Evolutionary conservation across 2,329 filamentous ascomycete genomes (phyloP), one percentile per base, ranked within the genome.

Genomic region (Huntiella moniliformis): DNA sequence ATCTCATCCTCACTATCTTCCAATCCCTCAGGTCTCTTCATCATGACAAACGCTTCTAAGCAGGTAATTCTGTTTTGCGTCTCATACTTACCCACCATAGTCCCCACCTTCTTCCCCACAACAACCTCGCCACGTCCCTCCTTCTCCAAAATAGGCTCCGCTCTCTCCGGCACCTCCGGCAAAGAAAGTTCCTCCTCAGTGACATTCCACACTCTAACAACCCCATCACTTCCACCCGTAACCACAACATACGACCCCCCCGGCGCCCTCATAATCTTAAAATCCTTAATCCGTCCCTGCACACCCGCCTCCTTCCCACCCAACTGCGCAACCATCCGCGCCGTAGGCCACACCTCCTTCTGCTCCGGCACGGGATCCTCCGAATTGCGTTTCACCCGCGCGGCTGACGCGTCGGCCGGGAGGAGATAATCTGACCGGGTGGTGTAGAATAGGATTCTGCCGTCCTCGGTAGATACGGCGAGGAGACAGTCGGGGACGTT

Each of bases 61-160:
- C 91, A 96, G 34, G 87, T 96, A 53, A 96, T 86, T 47, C 91
- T 70, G 58, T 88, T 87, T 39, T 79, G 77, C 16, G 87, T 94
- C 61, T 87, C 80, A 56, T 91, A 91, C 31, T 73, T 77, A 12
- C 79, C 85, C 38, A 94, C 58, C 46, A 92, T 58, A 52, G 63
- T 70, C 13, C 83, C 86, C 16, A 82, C 54, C 50, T 62, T 33
- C 48, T 17, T 18, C 6, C 40, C 48, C 50, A 62, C 32, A 47
- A 33, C 36, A 7, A 17, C 37, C 13, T 50, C 46, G 8, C 18
- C 36, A 2, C 3, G 46, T 5, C 35, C 42, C 35, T 50, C 47
- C 40, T 50, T 54, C 28, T 50, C 51, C 57, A 52, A 57, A 50
- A 47, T 56, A 50, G 52, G 53, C 52, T 50, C 51, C 39, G 51